Evolutionary conservation across 441 rosid species (phyloP), one percentile per base, ranked within the genome.

Genomic region (Omphalea diandra): DNA sequence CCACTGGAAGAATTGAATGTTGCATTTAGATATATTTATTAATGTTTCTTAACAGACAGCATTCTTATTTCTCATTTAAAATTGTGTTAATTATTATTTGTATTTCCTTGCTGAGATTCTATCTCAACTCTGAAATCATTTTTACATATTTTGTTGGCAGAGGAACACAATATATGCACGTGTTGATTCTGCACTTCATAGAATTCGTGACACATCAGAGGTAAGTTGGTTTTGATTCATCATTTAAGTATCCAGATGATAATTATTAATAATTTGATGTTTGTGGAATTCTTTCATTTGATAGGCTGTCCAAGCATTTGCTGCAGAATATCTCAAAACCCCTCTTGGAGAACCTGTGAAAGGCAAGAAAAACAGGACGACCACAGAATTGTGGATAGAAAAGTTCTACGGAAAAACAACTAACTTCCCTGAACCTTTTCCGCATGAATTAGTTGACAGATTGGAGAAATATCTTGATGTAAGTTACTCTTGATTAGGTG

Each of bases 261-360:
- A 33, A 12, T n/a, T 26, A 29, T 55, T n/a, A 22, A 15, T 54
- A 9, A n/a, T 36, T 46, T 41, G 3, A 68, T 78, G 58, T 67
- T 66, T 47, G 61, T 56, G 8, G 17, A 44, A 43, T 32, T 41
- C 49, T 55, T 49, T 15, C 59, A 3, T 72, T 40, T 70, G 66
- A 55, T 83, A 90, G 99, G 79, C 84, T 65, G 90, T 94, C 70
- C 97, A 94, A 82, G 65, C 81, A 44, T 94, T 94, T 85, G 96
- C 97, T 52, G 82, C 94, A n/a, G 90, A 89, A 68, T 80, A 90
- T 85, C 83, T 95, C 68, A 95, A 89, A 76, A 88, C 98, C 58
- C 97, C 99, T 10, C 90, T 95, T 0, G 99, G 99, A n/a, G 97
- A 95, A 77, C 93, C 96, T 15, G 93, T 95, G 72, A 95, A 85